phyloP scores from a whole-genome alignment of 1,139 yeast species.

The Geotrichum cucujoidarum region DNA sequence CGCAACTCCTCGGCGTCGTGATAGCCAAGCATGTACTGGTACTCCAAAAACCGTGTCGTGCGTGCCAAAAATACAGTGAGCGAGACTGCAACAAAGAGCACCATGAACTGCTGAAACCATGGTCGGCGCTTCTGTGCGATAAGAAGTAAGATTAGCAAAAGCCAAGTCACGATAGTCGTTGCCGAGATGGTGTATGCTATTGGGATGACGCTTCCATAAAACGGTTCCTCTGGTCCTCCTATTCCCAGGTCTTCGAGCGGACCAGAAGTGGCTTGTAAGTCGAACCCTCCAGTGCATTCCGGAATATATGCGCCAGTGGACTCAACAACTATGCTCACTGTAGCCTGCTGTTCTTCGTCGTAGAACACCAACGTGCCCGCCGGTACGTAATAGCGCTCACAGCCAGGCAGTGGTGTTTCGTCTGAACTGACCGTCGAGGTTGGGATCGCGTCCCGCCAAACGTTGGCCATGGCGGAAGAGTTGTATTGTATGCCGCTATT shows the following conservation, averaged over 20 bases:
- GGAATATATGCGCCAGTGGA: conserved; percentile 24
- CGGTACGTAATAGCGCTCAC: conserved; percentile 25
- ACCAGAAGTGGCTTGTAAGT: conserved; percentile 5
- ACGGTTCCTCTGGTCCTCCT: conserved; percentile 27
- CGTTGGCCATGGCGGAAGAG: conserved; percentile 17
- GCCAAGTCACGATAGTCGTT: conserved; percentile 37
- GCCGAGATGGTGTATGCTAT: conserved; percentile 36
- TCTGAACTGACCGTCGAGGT: not conserved
- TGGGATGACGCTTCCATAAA: conserved; percentile 36
- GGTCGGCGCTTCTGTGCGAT: conserved; percentile 35
- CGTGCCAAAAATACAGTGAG: conserved; percentile 33
- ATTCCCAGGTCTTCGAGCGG: conserved; percentile 4
- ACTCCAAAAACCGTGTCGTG: conserved; percentile 28
- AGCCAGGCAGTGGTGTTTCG: conserved; percentile 4
- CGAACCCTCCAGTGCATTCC: conserved; percentile 18
- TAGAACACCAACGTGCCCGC: conserved; percentile 26
- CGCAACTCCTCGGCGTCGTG: conserved; percentile 53
- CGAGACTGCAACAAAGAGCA: conserved; percentile 32
- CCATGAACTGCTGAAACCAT: conserved; percentile 35
- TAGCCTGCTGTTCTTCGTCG: conserved; percentile 21
- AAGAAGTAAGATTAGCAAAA: conserved; percentile 32
- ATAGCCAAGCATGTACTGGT: conserved; percentile 47
- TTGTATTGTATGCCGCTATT: not conserved
- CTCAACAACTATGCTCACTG: conserved; percentile 19
- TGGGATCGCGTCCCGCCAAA: conserved; percentile 20